A percentile compares a stretch with the other conserved stretches of the same genome.
phyloP scores from a whole-genome alignment of 495 filamentous ascomycete species.

The Echria macrotheca region DNA sequence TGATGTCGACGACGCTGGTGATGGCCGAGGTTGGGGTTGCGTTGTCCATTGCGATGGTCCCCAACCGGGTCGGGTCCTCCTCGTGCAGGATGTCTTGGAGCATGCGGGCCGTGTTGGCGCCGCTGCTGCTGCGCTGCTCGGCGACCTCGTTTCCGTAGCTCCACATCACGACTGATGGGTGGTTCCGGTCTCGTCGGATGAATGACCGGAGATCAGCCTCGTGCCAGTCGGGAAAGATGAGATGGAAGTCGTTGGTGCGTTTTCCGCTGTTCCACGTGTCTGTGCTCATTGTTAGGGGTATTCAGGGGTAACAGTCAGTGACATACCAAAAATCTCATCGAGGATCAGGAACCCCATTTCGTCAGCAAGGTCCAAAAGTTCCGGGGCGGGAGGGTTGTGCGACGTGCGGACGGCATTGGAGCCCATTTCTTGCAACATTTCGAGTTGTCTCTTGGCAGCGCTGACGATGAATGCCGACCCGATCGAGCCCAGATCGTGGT shows the following conservation, averaged over 20 bases:
- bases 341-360: conserved; percentile 53
- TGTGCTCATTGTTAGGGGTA: conserved; percentile 30
- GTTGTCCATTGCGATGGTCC: conserved; percentile 35
- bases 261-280: conserved; percentile 39
- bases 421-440: conserved; percentile 43
- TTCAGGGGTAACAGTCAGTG: background rate
- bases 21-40: conserved; percentile 29
- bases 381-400: conserved; percentile 47
- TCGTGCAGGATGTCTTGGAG: conserved; percentile 31
- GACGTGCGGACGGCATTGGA: conserved; percentile 45
- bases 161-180: conserved; percentile 47
- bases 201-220: conserved; percentile 43
- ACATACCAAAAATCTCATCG: conserved; percentile 20
- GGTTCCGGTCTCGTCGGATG: conserved; percentile 45
- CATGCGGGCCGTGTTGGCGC: conserved; percentile 23
- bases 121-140: conserved; percentile 29
- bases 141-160: conserved; percentile 44
- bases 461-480: conserved; percentile 40
- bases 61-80: conserved; percentile 39
- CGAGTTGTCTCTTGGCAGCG: conserved; percentile 39
- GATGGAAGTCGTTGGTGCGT: conserved; percentile 39
- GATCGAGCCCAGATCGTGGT: conserved; percentile 43
- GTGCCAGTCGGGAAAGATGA: conserved; percentile 44
- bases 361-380: conserved; percentile 53
- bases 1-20: conserved; percentile 35